Evolutionary conservation across 2,329 filamentous ascomycete species (phyloP).

Genomic region (Aspergillus amoenus): DNA sequence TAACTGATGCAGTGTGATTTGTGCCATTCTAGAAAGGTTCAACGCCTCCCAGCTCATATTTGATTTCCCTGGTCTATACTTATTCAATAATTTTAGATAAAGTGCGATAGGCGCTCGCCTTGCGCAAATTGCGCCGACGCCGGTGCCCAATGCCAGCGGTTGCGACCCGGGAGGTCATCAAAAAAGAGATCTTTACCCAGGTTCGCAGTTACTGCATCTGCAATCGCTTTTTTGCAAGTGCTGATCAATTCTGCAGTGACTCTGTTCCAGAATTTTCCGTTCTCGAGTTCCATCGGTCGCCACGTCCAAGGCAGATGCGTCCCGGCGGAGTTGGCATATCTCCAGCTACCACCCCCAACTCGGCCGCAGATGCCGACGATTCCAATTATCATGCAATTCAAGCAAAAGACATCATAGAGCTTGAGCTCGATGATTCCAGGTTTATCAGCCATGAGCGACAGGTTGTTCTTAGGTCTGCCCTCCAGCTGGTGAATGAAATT

Average conservation of each 20-base stretch:
- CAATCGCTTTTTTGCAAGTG: too few relatives aligned
- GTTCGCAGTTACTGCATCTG: conserved; percentile 2
- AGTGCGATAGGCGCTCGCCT: conserved; percentile 23
- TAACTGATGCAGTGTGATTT: conserved; percentile 21
- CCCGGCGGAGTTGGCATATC: not conserved
- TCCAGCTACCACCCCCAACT: not conserved
- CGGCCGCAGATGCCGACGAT: conserved; percentile 8
- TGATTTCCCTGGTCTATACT: not conserved
- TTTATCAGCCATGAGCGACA: conserved; percentile 20
- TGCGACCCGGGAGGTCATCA: conserved; percentile 14
- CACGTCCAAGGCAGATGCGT: not conserved
- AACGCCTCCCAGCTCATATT: not conserved
- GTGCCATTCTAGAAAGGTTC: conserved; percentile 27
- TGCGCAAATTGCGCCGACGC: conserved; percentile 29
- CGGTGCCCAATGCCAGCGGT: conserved; percentile 21
- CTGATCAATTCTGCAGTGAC: too few relatives aligned
- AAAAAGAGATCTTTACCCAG: conserved; percentile 12
- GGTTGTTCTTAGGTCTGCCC: conserved; percentile 20
- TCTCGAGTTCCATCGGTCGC: too few relatives aligned
- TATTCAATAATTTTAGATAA: conserved; percentile 14
- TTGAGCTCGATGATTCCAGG: conserved; percentile 21
- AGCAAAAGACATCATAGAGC: conserved; percentile 24
- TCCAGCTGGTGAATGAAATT: conserved; percentile 22
- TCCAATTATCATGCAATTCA: conserved; percentile 26
- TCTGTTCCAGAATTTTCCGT: too few relatives aligned